Evolutionary conservation across 2,329 filamentous ascomycete species (phyloP).

Genomic region (Ophiostoma triangulosporum): DNA sequence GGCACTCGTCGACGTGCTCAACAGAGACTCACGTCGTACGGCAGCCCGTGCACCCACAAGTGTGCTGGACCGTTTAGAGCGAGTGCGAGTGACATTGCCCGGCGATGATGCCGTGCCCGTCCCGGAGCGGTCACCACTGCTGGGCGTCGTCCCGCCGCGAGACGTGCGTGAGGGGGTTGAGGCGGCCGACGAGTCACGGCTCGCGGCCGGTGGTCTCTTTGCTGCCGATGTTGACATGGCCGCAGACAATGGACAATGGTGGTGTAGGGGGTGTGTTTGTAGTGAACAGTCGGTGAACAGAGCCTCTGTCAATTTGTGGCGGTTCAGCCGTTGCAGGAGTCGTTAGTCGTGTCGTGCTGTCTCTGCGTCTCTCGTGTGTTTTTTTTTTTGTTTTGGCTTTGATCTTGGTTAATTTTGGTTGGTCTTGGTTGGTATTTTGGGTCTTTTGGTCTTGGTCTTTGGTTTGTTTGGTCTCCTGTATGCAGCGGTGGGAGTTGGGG

Average conservation of each 20-base stretch:
- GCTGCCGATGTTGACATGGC: conserved; percentile 36
- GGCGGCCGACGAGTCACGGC: conserved; percentile 18
- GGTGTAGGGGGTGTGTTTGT: neutral
- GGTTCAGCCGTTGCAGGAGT: no score
- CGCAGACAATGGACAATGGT: neutral
- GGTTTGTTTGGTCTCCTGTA: no score
- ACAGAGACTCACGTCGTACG: conserved; percentile 40
- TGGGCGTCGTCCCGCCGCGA: conserved; percentile 34
- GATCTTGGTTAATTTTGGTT: no score
- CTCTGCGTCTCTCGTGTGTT: neutral
- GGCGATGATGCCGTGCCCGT: conserved; percentile 26
- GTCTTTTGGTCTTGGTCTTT: no score
- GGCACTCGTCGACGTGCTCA: conserved; percentile 15
- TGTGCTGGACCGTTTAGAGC: conserved; percentile 51
- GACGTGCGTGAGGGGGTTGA: conserved; percentile 28
- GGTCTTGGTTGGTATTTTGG: no score
- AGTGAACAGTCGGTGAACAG: neutral
- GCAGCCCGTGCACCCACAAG: conserved; percentile 55
- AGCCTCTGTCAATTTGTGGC: no score
- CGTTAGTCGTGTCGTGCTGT: no score
- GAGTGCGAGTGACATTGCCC: conserved; percentile 36
- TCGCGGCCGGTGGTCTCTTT: conserved; percentile 37
- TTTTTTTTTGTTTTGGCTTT: no score
- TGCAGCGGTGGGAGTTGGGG: no score
- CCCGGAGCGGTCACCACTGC: conserved; percentile 7